Evolutionary conservation across 164 flowering plant species (phyloP).

Genomic region (Pachysandra terminalis): DNA sequence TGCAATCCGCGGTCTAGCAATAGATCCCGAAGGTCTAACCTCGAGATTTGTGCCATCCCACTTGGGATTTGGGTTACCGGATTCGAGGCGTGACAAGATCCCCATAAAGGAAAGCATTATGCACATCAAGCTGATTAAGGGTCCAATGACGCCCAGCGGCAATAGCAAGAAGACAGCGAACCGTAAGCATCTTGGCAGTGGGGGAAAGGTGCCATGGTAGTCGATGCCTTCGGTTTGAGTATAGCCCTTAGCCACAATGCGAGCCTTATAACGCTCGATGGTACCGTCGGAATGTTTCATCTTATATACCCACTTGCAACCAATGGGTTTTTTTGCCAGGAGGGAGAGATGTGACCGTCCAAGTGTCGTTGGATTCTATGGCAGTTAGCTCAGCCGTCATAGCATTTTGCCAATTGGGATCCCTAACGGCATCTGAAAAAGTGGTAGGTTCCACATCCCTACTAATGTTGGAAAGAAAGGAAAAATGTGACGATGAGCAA

Average conservation of each 20-base stretch:
- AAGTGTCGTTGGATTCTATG: not conserved
- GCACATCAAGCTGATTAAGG: not conserved
- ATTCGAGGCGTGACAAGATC: no score
- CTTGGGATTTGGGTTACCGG: no score
- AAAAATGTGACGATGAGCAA: not conserved
- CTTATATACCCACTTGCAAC: slow-evolving; percentile 4
- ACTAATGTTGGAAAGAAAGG: not conserved
- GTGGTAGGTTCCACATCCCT: not conserved
- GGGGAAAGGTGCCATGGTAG: slow-evolving; percentile 3
- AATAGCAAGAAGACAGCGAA: not conserved
- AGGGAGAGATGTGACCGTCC: not conserved
- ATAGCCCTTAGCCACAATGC: not conserved
- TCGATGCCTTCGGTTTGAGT: not conserved
- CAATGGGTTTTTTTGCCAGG: not conserved
- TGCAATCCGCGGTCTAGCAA: no score
- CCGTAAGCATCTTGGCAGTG: not conserved
- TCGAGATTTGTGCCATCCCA: no score
- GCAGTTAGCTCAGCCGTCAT: slow-evolving; percentile 2
- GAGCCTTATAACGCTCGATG: not conserved
- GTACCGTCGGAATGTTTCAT: not conserved
- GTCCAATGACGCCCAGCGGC: not conserved
- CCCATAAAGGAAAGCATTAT: not conserved
- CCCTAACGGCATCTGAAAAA: not conserved
- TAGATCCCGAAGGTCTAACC: no score
- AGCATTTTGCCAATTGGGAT: not conserved